phyloP scores from a whole-genome alignment of 164 flowering plant genomes.

The Dillenia turbinata region DNA sequence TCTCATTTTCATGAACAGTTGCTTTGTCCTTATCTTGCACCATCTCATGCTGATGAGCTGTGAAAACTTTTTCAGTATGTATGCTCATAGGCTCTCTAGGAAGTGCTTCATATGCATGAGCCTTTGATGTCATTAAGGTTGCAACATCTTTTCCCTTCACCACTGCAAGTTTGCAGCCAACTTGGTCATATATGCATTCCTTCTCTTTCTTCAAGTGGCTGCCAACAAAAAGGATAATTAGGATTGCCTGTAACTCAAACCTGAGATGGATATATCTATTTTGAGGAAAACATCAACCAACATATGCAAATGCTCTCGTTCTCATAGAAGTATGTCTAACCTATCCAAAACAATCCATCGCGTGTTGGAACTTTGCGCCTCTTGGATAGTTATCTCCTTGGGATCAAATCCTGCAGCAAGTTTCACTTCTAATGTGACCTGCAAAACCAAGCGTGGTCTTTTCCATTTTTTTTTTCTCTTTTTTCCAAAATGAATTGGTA shows the following conservation, averaged over 20 bases:
- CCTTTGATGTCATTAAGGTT: slow-evolving; percentile 27
- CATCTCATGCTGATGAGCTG: slow-evolving; percentile 1
- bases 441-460: not conserved
- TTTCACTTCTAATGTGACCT: slow-evolving; percentile 49
- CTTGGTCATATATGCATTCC: slow-evolving; percentile 26
- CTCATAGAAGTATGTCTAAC: slow-evolving; percentile 11
- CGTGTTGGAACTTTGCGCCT: slow-evolving; percentile 31
- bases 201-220: slow-evolving; percentile 40
- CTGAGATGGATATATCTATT: not conserved
- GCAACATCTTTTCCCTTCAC: slow-evolving; percentile 39
- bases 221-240: slow-evolving; percentile 7
- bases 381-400: slow-evolving; percentile 27
- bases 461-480: too few species aligned
- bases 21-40: slow-evolving; percentile 1
- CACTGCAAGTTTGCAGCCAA: slow-evolving; percentile 41
- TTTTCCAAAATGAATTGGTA: not conserved
- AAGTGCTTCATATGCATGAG: not conserved
- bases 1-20: not conserved
- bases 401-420: slow-evolving; percentile 42
- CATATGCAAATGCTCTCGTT: not conserved
- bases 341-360: slow-evolving; percentile 49
- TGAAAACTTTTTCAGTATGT: not conserved
- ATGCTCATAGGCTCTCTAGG: not conserved
- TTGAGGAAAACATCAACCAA: not conserved
- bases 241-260: not conserved